phyloP scores from a whole-genome alignment of 2,329 filamentous ascomycete genomes.

The Fusarium sp. region DNA sequence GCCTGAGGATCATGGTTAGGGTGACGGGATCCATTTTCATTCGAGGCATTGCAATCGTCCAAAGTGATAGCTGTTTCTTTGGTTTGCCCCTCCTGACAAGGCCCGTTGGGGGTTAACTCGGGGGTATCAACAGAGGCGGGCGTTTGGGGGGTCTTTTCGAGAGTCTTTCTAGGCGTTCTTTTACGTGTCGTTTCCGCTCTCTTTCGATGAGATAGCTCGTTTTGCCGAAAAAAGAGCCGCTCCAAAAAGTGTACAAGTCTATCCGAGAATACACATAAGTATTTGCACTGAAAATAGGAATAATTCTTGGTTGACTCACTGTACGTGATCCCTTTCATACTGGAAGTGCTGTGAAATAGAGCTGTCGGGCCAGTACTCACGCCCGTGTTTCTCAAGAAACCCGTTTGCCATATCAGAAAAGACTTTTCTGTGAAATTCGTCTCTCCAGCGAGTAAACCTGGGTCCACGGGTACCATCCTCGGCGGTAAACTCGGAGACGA shows the following conservation, averaged over 20 bases:
- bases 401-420: not conserved
- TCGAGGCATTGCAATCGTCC: not conserved
- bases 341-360: not conserved
- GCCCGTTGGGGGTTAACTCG: not conserved
- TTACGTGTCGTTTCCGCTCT: not conserved
- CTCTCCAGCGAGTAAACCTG: not conserved
- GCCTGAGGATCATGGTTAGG: not conserved
- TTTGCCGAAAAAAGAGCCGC: slow-evolving; percentile 1
- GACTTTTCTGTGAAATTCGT: not conserved
- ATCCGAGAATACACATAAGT: not conserved
- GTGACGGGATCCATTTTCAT: not conserved
- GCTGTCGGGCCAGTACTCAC: not conserved
- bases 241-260: not conserved
- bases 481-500: not conserved
- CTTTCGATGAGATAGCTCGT: not conserved
- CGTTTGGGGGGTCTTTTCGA: not conserved
- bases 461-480: not conserved
- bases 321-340: not conserved
- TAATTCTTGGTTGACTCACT: not conserved
- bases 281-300: not conserved
- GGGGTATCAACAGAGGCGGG: too few relatives aligned
- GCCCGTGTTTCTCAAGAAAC: not conserved
- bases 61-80: not conserved
- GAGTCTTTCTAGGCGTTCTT: not conserved
- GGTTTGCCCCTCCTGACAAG: not conserved